Percentiles rank a stretch among this genome's conserved stretches.
These are phyloP conservation scores for Mycena vulgaris DNA, from an alignment of 768 basidiomycete genomes.

Conservation along the genomic window DNA sequence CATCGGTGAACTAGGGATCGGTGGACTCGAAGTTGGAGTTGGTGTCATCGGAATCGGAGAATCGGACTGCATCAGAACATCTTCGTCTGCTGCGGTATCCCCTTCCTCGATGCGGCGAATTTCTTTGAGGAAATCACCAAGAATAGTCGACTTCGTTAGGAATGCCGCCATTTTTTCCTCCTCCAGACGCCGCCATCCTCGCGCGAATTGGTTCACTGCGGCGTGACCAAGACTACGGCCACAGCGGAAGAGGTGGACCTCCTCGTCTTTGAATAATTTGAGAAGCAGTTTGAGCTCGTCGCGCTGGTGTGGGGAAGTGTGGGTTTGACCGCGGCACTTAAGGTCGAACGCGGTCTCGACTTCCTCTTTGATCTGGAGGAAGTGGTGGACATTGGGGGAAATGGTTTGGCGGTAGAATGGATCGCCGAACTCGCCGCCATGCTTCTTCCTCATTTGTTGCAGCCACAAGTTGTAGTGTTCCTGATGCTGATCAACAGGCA, in stretches of 20 bases:
- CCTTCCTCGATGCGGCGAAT: too few species aligned
- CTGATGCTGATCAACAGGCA: constrained; percentile 40
- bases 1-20: too few species aligned
- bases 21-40: too few species aligned
- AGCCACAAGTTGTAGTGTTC: constrained; percentile 46
- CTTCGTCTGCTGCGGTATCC: too few species aligned
- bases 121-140: background rate
- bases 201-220: constrained; percentile 32
- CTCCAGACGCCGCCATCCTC: constrained; percentile 31
- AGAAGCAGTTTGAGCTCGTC: constrained; percentile 39
- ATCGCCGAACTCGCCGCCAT: constrained; percentile 41
- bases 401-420: constrained; percentile 40
- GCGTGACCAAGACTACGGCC: constrained; percentile 37
- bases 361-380: constrained; percentile 42
- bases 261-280: constrained; percentile 33
- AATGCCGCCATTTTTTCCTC: constrained; percentile 13
- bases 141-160: background rate
- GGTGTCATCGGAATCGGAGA: too few species aligned
- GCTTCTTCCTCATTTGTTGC: constrained; percentile 36
- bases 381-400: constrained; percentile 43
- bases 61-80: too few species aligned
- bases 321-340: constrained; percentile 8
- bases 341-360: constrained; percentile 37
- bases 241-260: constrained; percentile 40
- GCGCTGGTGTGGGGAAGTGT: constrained; percentile 37